Percentiles rank a stretch among this genome's conserved stretches.
These are phyloP conservation scores for Heracleum sosnowskyi DNA, from an alignment of 129 eudicot species.

Conservation along the genomic window DNA sequence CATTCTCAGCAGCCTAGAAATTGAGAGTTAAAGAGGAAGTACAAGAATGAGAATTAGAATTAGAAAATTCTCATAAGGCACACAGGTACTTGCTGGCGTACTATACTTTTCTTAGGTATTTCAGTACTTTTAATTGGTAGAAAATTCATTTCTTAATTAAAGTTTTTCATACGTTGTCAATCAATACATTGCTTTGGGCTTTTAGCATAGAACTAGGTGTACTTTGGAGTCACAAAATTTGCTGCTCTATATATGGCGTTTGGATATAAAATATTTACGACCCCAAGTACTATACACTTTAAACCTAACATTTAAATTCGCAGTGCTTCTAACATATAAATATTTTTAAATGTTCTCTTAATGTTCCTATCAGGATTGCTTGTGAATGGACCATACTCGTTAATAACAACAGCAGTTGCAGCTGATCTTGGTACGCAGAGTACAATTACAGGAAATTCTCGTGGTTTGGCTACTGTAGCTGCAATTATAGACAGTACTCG, in stretches of 20 bases:
- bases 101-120: too few species aligned
- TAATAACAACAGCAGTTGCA: conserved; percentile 86
- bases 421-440: conserved; percentile 87
- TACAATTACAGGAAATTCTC: conserved; percentile 59
- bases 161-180: too few species aligned
- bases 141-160: too few species aligned
- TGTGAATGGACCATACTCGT: conserved; percentile 82
- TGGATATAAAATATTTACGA: too few species aligned
- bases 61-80: too few species aligned
- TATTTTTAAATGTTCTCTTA: conserved; percentile 40
- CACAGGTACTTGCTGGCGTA: too few species aligned
- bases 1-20: conserved; percentile 35
- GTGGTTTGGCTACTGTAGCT: conserved; percentile 85
- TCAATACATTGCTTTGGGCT: too few species aligned
- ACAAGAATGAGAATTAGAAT: conserved; percentile 37
- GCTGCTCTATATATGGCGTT: not conserved
- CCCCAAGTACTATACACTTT: too few species aligned
- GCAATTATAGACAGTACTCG: conserved; percentile 98
- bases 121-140: too few species aligned
- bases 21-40: conserved; percentile 64
- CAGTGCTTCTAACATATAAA: conserved; percentile 26
- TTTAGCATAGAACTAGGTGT: too few species aligned
- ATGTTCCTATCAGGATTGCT: conserved; percentile 74
- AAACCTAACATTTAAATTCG: too few species aligned
- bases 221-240: not conserved